Conservation (phyloP, 257 asterid genomes). For the Solanum pinnatisectum region DNA sequence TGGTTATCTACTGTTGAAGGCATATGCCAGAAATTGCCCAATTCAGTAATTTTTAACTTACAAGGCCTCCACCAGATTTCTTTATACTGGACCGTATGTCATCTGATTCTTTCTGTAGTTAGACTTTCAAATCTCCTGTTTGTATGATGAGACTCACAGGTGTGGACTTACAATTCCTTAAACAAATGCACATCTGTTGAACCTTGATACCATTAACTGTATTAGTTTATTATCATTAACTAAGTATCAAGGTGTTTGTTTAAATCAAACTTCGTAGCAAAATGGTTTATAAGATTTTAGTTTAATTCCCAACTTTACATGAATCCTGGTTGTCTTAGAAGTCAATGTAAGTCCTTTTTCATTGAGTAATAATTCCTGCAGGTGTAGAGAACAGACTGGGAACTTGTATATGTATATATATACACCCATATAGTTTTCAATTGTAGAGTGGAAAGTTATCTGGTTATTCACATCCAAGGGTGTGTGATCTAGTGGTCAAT, state of each 20-base stretch:
- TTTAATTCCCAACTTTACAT: not conserved
- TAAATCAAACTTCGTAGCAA: not conserved
- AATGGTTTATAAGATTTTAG: not conserved
- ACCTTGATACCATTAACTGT: not conserved
- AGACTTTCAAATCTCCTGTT: not conserved
- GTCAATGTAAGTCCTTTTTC: not conserved
- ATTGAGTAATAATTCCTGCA: not conserved
- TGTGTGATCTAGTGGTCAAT: not conserved
- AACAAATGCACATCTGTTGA: not conserved
- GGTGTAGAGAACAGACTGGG: not conserved
- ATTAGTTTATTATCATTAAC: not conserved
- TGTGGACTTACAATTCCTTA: not conserved
- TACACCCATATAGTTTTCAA: not conserved
- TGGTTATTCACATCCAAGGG: not conserved
- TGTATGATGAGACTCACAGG: not conserved
- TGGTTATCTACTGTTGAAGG: not conserved
- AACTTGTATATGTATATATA: not conserved
- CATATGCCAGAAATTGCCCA: not conserved
- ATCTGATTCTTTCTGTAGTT: not conserved
- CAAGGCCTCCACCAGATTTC: not conserved
- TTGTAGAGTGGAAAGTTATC: not conserved
- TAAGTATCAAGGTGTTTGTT: not conserved
- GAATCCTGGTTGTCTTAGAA: not conserved
- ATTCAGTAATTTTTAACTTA: not conserved
- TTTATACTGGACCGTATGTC: not conserved